phyloP scores from a whole-genome alignment of 2,329 filamentous ascomycete genomes.

The Colletotrichum orchidophilum region DNA sequence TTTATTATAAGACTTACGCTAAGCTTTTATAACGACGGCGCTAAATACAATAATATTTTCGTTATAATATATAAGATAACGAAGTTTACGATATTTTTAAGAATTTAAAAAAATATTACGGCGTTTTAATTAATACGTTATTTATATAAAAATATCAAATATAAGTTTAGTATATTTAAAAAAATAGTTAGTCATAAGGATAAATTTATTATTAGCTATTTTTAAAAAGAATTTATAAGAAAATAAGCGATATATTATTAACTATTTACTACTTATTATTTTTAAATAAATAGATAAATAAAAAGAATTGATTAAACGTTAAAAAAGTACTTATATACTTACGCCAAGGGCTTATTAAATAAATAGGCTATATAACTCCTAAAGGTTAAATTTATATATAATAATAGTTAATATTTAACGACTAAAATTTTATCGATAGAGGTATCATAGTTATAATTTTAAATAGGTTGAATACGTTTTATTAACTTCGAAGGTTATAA shows the following conservation, averaged over 20 bases:
- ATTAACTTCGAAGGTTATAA: too few species aligned
- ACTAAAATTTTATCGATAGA: neutral
- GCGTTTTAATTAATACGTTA: neutral
- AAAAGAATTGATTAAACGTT: neutral
- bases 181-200: neutral
- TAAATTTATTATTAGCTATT: neutral
- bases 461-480: too few species aligned
- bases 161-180: neutral
- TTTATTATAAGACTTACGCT: neutral
- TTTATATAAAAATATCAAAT: neutral
- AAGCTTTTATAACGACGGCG: neutral
- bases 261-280: neutral
- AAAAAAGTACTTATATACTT: neutral
- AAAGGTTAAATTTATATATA: neutral
- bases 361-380: neutral
- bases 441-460: neutral
- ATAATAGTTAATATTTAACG: too few species aligned
- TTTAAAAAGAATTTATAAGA: neutral
- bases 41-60: neutral
- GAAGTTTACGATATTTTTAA: neutral
- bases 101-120: neutral
- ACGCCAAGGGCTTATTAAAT: neutral
- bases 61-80: neutral
- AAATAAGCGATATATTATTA: neutral
- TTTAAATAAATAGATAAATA: neutral